Conservation (phyloP, 345 rosid species). For the Eucalyptus melliodora region DNA sequence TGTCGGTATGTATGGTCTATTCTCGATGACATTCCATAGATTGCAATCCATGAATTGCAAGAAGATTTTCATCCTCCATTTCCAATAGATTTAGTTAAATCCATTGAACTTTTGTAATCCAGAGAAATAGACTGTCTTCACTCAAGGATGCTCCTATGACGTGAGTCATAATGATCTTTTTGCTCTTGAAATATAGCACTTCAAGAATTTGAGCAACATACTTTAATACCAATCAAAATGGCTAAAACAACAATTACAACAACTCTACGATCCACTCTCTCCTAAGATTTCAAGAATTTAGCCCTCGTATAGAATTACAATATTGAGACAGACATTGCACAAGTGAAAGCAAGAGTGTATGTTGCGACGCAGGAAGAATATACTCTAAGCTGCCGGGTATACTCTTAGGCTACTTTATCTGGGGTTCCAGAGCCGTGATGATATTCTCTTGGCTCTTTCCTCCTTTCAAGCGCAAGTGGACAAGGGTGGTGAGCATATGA, state of each 20-base stretch:
- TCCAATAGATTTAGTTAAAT: background rate
- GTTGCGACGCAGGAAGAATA: no score
- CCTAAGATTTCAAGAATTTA: background rate
- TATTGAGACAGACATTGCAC: background rate
- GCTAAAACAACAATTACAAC: background rate
- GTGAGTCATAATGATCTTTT: background rate
- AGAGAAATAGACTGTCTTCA: background rate
- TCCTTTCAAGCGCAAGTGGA: background rate
- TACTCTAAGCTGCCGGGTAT: no score
- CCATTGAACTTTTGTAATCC: background rate
- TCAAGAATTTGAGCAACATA: background rate
- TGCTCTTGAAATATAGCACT: background rate
- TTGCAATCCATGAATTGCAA: accelerated
- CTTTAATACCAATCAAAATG: background rate
- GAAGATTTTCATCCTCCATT: background rate
- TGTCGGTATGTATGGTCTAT: no score
- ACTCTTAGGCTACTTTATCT: no score
- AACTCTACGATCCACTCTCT: background rate
- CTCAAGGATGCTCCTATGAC: background rate
- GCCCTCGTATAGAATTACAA: background rate
- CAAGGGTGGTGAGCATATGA: background rate
- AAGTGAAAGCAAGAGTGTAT: background rate
- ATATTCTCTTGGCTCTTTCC: no score
- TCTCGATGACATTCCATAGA: no score
- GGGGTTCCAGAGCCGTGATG: no score